Evolutionary conservation across 257 asterid species (phyloP).

Genomic region (Mentha longifolia): DNA sequence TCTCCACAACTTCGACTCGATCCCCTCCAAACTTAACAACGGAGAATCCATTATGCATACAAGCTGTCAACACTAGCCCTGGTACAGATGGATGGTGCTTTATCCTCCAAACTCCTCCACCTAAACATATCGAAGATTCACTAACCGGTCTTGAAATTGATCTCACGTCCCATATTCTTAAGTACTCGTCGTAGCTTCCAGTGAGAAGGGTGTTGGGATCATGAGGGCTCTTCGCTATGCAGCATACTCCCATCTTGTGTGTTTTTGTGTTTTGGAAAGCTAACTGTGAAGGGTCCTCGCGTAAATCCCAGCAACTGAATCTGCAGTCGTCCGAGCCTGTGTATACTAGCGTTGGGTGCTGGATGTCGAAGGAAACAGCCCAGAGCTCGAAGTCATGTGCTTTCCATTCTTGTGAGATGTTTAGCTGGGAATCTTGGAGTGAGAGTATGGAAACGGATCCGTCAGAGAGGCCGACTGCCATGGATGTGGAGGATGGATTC

Average conservation of each 20-base stretch:
- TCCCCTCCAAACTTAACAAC: conserved; percentile 52
- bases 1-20: conserved; percentile 54
- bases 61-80: conserved; percentile 73
- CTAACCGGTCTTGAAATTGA: conserved; percentile 61
- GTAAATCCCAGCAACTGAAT: conserved; percentile 88
- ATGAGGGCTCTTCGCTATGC: conserved; percentile 73
- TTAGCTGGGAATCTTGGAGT: conserved; percentile 53
- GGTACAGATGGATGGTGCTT: conserved; percentile 73
- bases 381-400: conserved; percentile 90
- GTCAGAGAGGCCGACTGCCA: conserved; percentile 82
- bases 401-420: conserved; percentile 65
- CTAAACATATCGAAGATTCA: conserved; percentile 58
- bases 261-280: conserved; percentile 70
- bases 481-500: conserved; percentile 70
- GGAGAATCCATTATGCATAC: conserved; percentile 94
- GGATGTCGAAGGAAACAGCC: conserved; percentile 83
- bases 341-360: conserved; percentile 76
- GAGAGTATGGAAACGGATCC: conserved; percentile 82
- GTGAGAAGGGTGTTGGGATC: conserved; percentile 70
- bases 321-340: conserved; percentile 96
- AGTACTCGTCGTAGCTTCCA: conserved; percentile 83
- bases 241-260: conserved; percentile 87
- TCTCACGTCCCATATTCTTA: conserved; percentile 88
- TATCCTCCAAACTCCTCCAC: conserved; percentile 96
- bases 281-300: conserved; percentile 58